These are phyloP conservation scores for Pichia sp. DNA, from an alignment of 1,139 yeast genomes.

Conservation along the genomic window DNA sequence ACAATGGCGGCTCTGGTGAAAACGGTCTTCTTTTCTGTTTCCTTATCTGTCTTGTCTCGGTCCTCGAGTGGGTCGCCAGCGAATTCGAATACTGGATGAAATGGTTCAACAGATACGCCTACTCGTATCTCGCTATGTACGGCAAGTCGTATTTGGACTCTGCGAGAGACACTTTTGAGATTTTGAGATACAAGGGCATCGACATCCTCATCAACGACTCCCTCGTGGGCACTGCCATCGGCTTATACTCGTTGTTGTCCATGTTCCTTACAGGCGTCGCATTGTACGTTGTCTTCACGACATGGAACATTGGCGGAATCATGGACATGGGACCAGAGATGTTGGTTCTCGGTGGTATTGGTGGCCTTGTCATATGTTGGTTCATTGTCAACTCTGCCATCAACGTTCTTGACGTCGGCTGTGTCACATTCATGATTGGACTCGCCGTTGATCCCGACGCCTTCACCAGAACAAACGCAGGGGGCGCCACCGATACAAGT, in stretches of 20 bases:
- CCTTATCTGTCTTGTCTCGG: constrained; percentile 34
- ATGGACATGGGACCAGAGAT: constrained; percentile 62
- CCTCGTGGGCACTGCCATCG: constrained; percentile 72
- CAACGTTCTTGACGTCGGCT: constrained; percentile 69
- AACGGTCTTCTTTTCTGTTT: constrained; percentile 22
- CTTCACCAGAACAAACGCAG: constrained; percentile 34
- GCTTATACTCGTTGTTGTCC: constrained; percentile 69
- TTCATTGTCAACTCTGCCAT: constrained; percentile 74
- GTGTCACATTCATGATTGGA: constrained; percentile 81
- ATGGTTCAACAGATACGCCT: constrained; percentile 89
- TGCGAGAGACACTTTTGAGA: constrained; percentile 78
- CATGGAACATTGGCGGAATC: constrained; percentile 8
- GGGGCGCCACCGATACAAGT: constrained; percentile 8
- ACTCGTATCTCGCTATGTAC: constrained; percentile 80
- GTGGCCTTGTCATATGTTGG: constrained; percentile 67
- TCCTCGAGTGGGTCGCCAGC: constrained; percentile 52
- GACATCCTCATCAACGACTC: constrained; percentile 85
- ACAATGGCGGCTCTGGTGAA: constrained; percentile 14
- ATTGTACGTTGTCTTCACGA: constrained; percentile 40
- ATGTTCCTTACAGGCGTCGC: constrained; percentile 44
- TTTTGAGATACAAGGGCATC: constrained; percentile 74
- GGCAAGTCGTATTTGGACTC: constrained; percentile 74
- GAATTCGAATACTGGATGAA: constrained; percentile 74
- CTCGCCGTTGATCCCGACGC: constrained; percentile 85
- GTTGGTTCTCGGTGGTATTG: constrained; percentile 74